Percentiles rank a stretch among this genome's conserved stretches.
phyloP scores from a whole-genome alignment of 768 basidiomycete genomes.

The Boletus reticuloceps region DNA sequence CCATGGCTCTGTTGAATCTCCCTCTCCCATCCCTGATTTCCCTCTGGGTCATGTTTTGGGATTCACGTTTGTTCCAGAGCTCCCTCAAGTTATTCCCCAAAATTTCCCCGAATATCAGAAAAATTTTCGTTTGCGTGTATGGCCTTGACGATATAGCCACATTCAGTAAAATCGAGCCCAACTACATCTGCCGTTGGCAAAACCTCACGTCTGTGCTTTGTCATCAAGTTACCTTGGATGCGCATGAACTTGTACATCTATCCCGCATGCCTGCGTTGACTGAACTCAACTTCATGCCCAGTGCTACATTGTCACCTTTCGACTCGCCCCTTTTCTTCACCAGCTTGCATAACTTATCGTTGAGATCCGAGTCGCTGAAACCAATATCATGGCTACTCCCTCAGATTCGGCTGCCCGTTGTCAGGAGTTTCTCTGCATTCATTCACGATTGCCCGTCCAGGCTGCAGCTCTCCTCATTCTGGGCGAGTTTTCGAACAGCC shows the following conservation, averaged over 20 bases:
- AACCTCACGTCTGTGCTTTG: not conserved
- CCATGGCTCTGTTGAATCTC: not conserved
- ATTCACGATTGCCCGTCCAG: not conserved
- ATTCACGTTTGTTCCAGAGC: not conserved
- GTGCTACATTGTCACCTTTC: not conserved
- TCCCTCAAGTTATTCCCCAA: not conserved
- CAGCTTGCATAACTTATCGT: not conserved
- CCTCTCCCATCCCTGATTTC: not conserved
- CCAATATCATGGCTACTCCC: not conserved
- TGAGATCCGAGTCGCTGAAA: not conserved
- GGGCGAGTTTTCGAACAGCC: not conserved
- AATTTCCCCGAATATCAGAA: not conserved
- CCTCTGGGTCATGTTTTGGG: not conserved
- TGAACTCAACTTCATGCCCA: not conserved
- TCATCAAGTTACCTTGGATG: not conserved
- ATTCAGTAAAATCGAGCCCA: not conserved
- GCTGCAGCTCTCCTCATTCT: not conserved
- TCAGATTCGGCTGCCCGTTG: not conserved
- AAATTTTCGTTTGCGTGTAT: not conserved
- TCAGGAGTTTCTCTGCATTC: not conserved
- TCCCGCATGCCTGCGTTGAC: not conserved
- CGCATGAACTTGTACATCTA: not conserved
- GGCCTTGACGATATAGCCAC: not conserved
- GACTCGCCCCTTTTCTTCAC: not conserved
- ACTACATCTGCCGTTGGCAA: not conserved